phyloP scores from a whole-genome alignment of 148 eudicot species.

The Pouteria glomerata region DNA sequence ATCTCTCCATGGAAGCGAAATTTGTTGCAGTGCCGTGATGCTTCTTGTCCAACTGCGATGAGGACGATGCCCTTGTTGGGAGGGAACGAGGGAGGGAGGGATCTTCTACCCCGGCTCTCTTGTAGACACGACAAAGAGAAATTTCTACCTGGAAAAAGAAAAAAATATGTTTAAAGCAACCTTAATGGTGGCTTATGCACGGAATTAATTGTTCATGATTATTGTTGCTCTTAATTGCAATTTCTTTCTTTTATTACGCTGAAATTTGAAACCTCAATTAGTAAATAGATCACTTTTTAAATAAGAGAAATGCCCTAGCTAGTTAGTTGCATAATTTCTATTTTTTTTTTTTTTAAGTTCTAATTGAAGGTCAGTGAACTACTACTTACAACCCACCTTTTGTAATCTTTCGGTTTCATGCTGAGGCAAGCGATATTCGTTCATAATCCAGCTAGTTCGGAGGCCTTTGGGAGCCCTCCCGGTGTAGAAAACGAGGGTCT shows the following conservation, averaged over 20 bases:
- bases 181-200: no score
- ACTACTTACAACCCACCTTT: conserved; percentile 74
- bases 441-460: conserved; percentile 91
- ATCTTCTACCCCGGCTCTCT: conserved; percentile 80
- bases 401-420: conserved; percentile 80
- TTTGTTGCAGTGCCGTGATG: background rate
- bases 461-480: conserved; percentile 92
- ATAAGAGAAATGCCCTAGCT: background rate
- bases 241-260: no score
- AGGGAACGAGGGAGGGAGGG: conserved; percentile 51
- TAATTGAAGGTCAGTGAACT: background rate
- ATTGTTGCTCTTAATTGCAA: no score
- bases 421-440: conserved; percentile 86
- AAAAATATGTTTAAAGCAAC: background rate
- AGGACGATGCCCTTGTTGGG: conserved; percentile 28
- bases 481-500: conserved; percentile 82
- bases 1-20: conserved; percentile 9
- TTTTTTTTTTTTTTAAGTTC: conserved; percentile 3
- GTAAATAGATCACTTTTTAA: no score
- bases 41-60: conserved; percentile 10
- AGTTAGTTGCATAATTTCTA: background rate
- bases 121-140: conserved; percentile 86
- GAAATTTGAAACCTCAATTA: no score
- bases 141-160: conserved; percentile 60
- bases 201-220: no score